A percentile compares a stretch with the other conserved stretches of the same genome.
phyloP scores from a whole-genome alignment of 352 stramenopile genomes.

The Aphanomyces euteiches region DNA sequence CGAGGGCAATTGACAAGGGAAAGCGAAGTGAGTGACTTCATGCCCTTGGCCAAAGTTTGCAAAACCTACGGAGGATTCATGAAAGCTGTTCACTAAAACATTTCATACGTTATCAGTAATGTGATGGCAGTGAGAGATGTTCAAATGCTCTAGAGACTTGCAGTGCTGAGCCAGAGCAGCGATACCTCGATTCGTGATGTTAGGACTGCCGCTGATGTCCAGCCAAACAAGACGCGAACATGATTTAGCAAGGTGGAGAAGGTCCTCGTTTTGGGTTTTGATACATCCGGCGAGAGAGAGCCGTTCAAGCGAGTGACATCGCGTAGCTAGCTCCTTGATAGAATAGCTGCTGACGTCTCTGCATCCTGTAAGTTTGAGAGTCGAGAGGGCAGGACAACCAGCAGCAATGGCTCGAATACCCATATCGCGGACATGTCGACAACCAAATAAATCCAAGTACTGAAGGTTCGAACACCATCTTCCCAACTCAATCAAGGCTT shows the following conservation, averaged over 20 bases:
- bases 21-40: slow-evolving; percentile 43
- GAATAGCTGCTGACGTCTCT: slow-evolving; percentile 69
- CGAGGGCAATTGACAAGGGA: slow-evolving; percentile 61
- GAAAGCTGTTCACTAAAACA: not conserved
- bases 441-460: slow-evolving; percentile 83
- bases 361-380: slow-evolving; percentile 84
- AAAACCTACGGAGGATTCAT: slow-evolving; percentile 24
- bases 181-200: slow-evolving; percentile 57
- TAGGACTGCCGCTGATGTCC: slow-evolving; percentile 78
- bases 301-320: slow-evolving; percentile 61
- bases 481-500: slow-evolving; percentile 86
- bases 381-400: slow-evolving; percentile 81
- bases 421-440: slow-evolving; percentile 79
- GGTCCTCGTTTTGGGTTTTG: slow-evolving; percentile 73
- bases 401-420: slow-evolving; percentile 76
- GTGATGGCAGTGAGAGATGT: slow-evolving; percentile 67
- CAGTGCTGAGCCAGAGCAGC: slow-evolving; percentile 57
- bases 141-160: slow-evolving; percentile 56
- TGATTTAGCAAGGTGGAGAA: slow-evolving; percentile 48
- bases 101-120: slow-evolving; percentile 59
- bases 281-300: slow-evolving; percentile 83
- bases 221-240: slow-evolving; percentile 65
- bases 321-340: slow-evolving; percentile 64
- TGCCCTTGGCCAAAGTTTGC: slow-evolving; percentile 34
- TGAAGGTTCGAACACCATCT: slow-evolving; percentile 68